Conservation (phyloP, 768 basidiomycete genomes). For the Pisolithus sp. region DNA sequence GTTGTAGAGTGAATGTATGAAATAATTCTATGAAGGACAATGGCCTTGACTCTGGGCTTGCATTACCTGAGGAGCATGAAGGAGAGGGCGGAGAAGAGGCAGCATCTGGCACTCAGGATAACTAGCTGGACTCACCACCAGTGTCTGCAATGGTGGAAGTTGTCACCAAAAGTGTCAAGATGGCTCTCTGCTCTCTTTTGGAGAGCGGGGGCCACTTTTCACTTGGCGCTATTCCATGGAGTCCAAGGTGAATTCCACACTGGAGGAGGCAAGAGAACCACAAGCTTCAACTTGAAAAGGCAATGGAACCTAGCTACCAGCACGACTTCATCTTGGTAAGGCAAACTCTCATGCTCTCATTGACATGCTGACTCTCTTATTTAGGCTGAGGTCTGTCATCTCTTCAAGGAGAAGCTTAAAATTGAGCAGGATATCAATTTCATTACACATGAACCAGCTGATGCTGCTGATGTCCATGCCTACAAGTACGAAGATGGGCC, state of each 20-base stretch:
- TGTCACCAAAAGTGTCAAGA: no score
- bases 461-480: not conserved
- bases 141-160: no score
- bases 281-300: no score
- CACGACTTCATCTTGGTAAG: slow-evolving; percentile 5
- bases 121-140: no score
- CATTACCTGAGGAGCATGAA: not conserved
- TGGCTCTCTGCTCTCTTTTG: not conserved
- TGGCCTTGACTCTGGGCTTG: not conserved
- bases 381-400: slow-evolving; percentile 4
- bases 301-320: no score
- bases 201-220: not conserved
- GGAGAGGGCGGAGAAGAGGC: no score
- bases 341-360: not conserved
- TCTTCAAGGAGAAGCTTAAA: slow-evolving; percentile 8
- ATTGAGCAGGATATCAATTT: slow-evolving; percentile 6
- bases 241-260: not conserved
- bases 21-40: not conserved
- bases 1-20: not conserved
- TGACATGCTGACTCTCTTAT: not conserved
- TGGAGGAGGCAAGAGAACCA: no score
- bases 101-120: no score
- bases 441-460: not conserved
- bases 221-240: not conserved
- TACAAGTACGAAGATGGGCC: slow-evolving; percentile 7